Evolutionary conservation across 805 yeast genomes (phyloP).

Genomic region (Wickerhamiella musiphila): DNA sequence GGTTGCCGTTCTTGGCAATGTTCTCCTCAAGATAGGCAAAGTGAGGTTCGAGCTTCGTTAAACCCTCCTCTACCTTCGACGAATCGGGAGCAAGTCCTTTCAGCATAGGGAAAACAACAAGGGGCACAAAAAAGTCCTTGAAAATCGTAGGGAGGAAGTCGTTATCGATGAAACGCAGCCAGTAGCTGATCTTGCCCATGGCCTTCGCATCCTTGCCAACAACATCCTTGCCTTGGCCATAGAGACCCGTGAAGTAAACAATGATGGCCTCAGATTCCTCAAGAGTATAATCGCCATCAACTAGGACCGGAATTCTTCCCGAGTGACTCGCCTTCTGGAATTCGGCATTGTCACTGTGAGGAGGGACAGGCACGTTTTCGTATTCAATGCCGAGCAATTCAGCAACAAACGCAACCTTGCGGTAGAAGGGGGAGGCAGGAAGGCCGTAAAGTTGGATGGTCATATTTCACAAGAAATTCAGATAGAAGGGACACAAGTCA

Average conservation of each 20-base stretch:
- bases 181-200: not conserved
- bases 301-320: not conserved
- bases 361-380: not conserved
- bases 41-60: too few species aligned
- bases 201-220: not conserved
- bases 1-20: not conserved
- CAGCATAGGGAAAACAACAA: too few species aligned
- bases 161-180: not conserved
- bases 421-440: too few species aligned
- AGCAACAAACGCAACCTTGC: too few species aligned
- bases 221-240: too few species aligned
- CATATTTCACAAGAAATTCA: too few species aligned
- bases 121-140: too few species aligned
- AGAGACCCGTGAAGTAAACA: too few species aligned
- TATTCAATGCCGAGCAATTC: not conserved
- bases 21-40: not conserved
- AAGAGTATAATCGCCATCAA: not conserved
- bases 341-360: not conserved
- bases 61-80: not conserved
- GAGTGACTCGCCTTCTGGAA: slow-evolving; percentile 6
- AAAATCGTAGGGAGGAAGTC: not conserved
- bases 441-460: too few species aligned
- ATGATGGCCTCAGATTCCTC: not conserved
- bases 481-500: too few species aligned
- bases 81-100: not conserved